A percentile compares a stretch with the other conserved stretches of the same genome.
phyloP scores from a whole-genome alignment of 495 filamentous ascomycete genomes.

The Aspergillus sclerotioniger region DNA sequence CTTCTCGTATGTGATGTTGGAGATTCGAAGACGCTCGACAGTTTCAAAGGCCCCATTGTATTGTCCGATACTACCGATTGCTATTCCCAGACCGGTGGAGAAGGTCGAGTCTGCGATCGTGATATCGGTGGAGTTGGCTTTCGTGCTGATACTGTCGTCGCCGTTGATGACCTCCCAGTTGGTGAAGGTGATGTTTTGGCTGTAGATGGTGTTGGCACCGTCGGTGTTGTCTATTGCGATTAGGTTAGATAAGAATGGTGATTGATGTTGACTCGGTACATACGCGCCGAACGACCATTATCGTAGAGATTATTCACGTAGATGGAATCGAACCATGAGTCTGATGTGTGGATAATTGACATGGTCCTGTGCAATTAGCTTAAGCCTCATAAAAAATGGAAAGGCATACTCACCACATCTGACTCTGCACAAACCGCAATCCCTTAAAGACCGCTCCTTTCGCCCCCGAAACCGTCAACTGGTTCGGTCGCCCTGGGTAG shows the following conservation, averaged over 20 bases:
- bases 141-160: slow-evolving; percentile 37
- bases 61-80: slow-evolving; percentile 49
- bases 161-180: slow-evolving; percentile 37
- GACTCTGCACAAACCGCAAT: slow-evolving; percentile 40
- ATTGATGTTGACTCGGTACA: neutral
- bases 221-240: slow-evolving; percentile 35
- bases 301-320: slow-evolving; percentile 35
- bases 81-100: slow-evolving; percentile 32
- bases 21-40: slow-evolving; percentile 35
- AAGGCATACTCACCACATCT: slow-evolving; percentile 46
- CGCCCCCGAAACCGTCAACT: slow-evolving; percentile 35
- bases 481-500: slow-evolving; percentile 43
- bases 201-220: slow-evolving; percentile 36
- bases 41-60: slow-evolving; percentile 37
- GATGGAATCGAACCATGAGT: slow-evolving; percentile 35
- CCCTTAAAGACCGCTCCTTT: slow-evolving; percentile 34
- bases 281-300: neutral
- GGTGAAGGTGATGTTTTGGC: slow-evolving; percentile 31
- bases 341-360: slow-evolving; percentile 35
- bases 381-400: too few relatives aligned
- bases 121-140: slow-evolving; percentile 42
- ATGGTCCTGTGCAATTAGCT: slow-evolving; percentile 21
- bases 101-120: slow-evolving; percentile 33
- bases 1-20: slow-evolving; percentile 33
- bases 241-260: neutral